Percentiles rank a stretch among this genome's conserved stretches.
These are phyloP conservation scores for Fusarium annulatum DNA, from an alignment of 2,329 filamentous ascomycete genomes.

Conservation along the genomic window DNA sequence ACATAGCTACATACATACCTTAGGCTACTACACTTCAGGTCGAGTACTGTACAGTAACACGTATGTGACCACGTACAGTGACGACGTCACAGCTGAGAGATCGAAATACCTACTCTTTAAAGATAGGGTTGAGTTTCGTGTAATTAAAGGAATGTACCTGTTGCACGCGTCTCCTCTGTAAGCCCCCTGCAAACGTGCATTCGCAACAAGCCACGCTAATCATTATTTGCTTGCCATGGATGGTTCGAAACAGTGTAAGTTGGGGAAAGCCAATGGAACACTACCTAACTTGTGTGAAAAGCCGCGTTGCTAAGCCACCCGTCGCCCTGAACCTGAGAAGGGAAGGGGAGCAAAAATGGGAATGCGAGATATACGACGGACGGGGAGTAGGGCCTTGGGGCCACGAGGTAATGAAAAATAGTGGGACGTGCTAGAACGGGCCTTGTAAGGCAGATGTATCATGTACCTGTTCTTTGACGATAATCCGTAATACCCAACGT, in stretches of 20 bases:
- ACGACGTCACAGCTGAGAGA: slow-evolving; percentile 28
- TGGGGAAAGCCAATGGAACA: neutral
- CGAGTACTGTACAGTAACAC: slow-evolving; percentile 14
- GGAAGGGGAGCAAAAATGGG: slow-evolving; percentile 19
- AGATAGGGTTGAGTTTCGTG: neutral
- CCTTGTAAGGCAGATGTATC: slow-evolving; percentile 7
- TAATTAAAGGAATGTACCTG: slow-evolving; percentile 18
- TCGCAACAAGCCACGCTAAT: slow-evolving; percentile 10
- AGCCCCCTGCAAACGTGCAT: slow-evolving; percentile 24
- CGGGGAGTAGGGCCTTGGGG: neutral
- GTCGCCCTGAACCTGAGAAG: slow-evolving; percentile 8
- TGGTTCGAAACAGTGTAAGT: slow-evolving; percentile 1
- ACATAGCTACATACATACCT: neutral
- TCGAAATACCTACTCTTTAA: neutral
- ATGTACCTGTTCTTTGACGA: neutral
- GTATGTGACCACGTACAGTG: slow-evolving; percentile 41
- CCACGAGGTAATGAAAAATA: slow-evolving; percentile 21
- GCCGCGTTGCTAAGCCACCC: slow-evolving; percentile 34
- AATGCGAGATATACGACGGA: slow-evolving; percentile 45
- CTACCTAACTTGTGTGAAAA: neutral
- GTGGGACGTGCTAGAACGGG: slow-evolving; percentile 22
- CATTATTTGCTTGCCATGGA: neutral
- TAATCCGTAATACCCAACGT: neutral
- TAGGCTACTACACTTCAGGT: neutral
- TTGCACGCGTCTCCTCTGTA: slow-evolving; percentile 23